A percentile compares a stretch with the other conserved stretches of the same genome.
Evolutionary conservation across 2,329 filamentous ascomycete genomes (phyloP).

Genomic region (Sporothrix brasiliensis): DNA sequence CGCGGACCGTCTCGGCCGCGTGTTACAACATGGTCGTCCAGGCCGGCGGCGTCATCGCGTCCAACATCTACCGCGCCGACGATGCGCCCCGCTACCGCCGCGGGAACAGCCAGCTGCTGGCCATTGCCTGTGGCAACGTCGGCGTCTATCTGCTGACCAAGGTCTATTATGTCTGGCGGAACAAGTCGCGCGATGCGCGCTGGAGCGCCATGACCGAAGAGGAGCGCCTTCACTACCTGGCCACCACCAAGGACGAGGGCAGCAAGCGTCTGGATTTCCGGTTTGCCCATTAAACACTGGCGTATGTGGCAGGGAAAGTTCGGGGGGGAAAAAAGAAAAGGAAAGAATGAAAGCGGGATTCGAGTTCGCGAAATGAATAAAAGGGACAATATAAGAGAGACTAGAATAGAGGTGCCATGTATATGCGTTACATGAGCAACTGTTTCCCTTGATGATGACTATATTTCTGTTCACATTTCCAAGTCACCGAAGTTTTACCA

Average conservation of each 20-base stretch:
- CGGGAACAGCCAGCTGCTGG: constrained; percentile 60
- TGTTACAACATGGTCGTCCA: constrained; percentile 63
- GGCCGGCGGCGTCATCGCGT: constrained; percentile 47
- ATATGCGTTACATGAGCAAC: too few relatives aligned
- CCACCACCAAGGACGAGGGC: constrained; percentile 42
- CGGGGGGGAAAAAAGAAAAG: not conserved
- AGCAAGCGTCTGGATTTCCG: constrained; percentile 45
- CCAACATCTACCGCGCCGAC: constrained; percentile 48
- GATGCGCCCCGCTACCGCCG: constrained; percentile 54
- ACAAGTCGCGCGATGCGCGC: constrained; percentile 39
- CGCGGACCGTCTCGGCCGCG: constrained; percentile 63
- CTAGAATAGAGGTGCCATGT: not conserved
- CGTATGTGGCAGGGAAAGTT: constrained; percentile 17
- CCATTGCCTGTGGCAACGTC: constrained; percentile 45
- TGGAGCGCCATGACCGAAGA: constrained; percentile 43
- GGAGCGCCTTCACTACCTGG: constrained; percentile 41
- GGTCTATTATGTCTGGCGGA: constrained; percentile 44
- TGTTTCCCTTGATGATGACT: too few relatives aligned
- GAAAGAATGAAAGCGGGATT: too few relatives aligned
- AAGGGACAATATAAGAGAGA: not conserved
- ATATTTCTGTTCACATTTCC: too few relatives aligned
- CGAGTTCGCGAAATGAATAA: not conserved
- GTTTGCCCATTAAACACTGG: constrained; percentile 39
- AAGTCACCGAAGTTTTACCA: too few relatives aligned
- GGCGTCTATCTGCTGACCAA: constrained; percentile 41